phyloP scores from a whole-genome alignment of 2,329 filamentous ascomycete genomes.

The Fusarium circinatum region DNA sequence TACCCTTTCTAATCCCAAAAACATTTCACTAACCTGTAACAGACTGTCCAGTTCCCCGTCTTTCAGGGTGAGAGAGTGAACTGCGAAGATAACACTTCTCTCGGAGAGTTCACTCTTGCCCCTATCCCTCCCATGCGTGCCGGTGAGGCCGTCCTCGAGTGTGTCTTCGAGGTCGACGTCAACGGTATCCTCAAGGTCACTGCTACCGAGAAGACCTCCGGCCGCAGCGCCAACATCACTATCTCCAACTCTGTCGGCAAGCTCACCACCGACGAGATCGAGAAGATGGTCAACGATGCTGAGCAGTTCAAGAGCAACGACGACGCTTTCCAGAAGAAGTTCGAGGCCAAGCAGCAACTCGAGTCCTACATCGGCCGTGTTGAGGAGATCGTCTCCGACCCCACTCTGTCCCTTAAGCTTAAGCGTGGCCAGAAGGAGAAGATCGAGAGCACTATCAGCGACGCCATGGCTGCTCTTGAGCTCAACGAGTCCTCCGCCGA shows the following conservation, averaged over 20 bases:
- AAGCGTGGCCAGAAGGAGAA: conserved; percentile 99
- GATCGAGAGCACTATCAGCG: conserved; percentile 96
- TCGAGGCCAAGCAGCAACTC: conserved; percentile 98
- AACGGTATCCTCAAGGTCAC: conserved; percentile 99
- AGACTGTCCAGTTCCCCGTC: conserved; percentile 74
- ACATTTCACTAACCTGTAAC: background rate
- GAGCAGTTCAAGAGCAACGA: conserved; percentile 99
- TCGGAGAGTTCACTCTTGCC: conserved; percentile 96
- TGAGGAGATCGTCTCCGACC: conserved; percentile 98
- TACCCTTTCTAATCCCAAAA: background rate
- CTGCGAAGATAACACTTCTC: conserved; percentile 97
- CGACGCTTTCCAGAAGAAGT: conserved; percentile 99
- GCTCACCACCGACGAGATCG: conserved; percentile 92
- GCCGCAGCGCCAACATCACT: conserved; percentile 98
- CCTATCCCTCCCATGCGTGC: conserved; percentile 90
- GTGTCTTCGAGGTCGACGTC: conserved; percentile 99
- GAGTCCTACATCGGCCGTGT: conserved; percentile 99
- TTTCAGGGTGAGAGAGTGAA: conserved; percentile 98
- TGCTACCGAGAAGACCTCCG: conserved; percentile 98
- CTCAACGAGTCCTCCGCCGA: conserved; percentile 90
- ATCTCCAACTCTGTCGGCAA: conserved; percentile 99
- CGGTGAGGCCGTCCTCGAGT: conserved; percentile 95
- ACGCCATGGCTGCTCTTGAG: conserved; percentile 98
- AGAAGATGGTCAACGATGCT: conserved; percentile 97
- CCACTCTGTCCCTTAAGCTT: conserved; percentile 93